phyloP scores from a whole-genome alignment of 2,329 filamentous ascomycete genomes.

The Thielaviopsis euricoi region DNA sequence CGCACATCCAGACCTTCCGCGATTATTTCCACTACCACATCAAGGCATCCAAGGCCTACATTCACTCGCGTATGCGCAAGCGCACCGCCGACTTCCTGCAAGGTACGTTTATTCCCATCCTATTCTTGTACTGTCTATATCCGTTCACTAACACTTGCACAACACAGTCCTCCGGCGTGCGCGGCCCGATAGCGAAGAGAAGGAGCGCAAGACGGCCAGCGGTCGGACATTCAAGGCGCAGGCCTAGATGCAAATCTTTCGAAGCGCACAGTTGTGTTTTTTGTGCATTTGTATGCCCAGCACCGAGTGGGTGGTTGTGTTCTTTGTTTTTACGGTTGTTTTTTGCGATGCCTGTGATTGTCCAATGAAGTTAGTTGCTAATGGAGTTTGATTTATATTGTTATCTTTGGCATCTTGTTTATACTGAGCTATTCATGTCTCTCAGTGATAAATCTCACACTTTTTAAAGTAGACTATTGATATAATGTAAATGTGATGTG shows the following conservation, averaged over 20 bases:
- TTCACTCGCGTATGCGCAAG: slow-evolving; percentile 95
- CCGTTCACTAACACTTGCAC: slow-evolving; percentile 8
- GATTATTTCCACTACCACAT: slow-evolving; percentile 99
- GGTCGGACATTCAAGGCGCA: slow-evolving; percentile 70
- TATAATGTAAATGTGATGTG: background rate
- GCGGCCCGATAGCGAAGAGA: slow-evolving; percentile 87
- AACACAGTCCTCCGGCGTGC: slow-evolving; percentile 77
- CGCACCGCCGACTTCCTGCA: slow-evolving; percentile 96
- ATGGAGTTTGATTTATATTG: background rate
- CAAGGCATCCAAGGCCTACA: slow-evolving; percentile 98
- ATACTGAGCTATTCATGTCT: background rate
- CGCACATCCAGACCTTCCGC: slow-evolving; percentile 98
- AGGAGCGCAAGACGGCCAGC: slow-evolving; percentile 95
- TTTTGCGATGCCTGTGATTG: background rate
- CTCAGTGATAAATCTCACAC: no score
- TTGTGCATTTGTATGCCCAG: slow-evolving; percentile 3
- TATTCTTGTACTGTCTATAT: background rate
- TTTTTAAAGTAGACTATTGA: no score
- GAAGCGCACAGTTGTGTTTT: slow-evolving; percentile 11
- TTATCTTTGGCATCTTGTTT: background rate
- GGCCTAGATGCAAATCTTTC: slow-evolving; percentile 15
- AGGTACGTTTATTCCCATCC: slow-evolving; percentile 37
- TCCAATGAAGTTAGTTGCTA: background rate
- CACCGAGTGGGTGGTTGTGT: background rate
- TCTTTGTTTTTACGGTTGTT: slow-evolving; percentile 1